Evolutionary conservation across 352 stramenopile genomes (phyloP), one percentile per base, ranked within the genome.

Genomic region (Pythium volutum): DNA sequence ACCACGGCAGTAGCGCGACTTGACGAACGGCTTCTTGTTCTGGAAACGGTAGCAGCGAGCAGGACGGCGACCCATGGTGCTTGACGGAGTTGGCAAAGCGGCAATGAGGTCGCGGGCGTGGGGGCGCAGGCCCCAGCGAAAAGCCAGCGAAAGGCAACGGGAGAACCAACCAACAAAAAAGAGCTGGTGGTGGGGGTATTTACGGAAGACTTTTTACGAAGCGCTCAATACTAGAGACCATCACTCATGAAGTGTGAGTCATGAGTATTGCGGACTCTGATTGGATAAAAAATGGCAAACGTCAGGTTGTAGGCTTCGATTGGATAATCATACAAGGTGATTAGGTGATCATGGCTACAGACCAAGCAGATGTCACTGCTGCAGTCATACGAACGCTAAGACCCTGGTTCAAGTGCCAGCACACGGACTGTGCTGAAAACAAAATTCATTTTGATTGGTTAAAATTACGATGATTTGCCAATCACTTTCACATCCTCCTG

Each of bases 1-100:
- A 95, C 98, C 98, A 85, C 98, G 96, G 78, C 97, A 99, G 87
- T 98, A 99, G 67, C 97, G 94, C 56, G 95, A 99, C 92, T 99
- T 99, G 86, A 99, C 99, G 90, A 99, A 99, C 52, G 97, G 97
- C 88, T 99, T 99, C 96, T 99, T 99, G 95, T 99, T 99, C 84
- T 99, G 96, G 94, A 99, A 99, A 79, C 97, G 96, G 89, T 99
- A 99, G 86, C 97, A 99, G 79, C 97, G 96, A 76, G 97, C 95
- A 73, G 97, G 97, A 98, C 94, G 71, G 58, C 71, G 71, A 73
- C 71, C 71, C 71, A 78, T 78, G 56, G 26, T 77, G 55, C 48
- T 55, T 31, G 48, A 55, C 48, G 18, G 27, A 55, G 48, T 43
- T 55, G 48, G 48, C 48, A 55, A 55, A 55, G 29, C 48, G 18